Percentiles rank a stretch among this genome's conserved stretches.
Evolutionary conservation across 139 green algal genomes (phyloP).

Genomic region (Chlorella sorokiniana): DNA sequence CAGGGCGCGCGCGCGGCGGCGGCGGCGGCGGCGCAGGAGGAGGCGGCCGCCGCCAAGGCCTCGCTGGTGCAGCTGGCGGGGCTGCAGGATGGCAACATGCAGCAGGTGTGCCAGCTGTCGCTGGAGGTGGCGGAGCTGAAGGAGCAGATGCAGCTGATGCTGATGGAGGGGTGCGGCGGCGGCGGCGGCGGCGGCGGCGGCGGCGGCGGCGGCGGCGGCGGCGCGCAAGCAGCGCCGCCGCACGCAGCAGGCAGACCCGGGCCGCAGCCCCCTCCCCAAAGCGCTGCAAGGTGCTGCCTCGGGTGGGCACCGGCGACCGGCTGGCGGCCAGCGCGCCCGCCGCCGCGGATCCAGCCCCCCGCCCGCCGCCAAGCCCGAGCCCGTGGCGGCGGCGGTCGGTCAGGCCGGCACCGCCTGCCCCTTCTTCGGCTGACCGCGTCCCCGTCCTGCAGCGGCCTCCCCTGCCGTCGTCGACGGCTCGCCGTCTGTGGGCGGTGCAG

Average conservation of each 20-base stretch:
- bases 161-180: background rate
- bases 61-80: conserved; percentile 24
- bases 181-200: background rate
- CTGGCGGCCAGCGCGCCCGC: too few relatives aligned
- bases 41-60: conserved; percentile 18
- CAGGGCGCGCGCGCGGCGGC: background rate
- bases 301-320: background rate
- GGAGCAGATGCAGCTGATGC: conserved; percentile 1
- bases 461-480: too few relatives aligned
- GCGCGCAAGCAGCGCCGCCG: background rate
- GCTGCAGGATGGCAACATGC: conserved; percentile 22
- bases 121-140: conserved; percentile 8
- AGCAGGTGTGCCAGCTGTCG: conserved; percentile 33
- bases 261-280: background rate
- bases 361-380: too few relatives aligned
- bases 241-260: background rate
- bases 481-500: too few relatives aligned
- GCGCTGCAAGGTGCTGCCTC: background rate
- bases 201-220: background rate
- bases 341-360: too few relatives aligned
- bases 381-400: too few relatives aligned
- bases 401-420: too few relatives aligned
- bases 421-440: too few relatives aligned
- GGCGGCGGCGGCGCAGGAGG: conserved; percentile 11
- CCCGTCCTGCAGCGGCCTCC: too few relatives aligned